These are phyloP conservation scores for Prosopis cineraria DNA, from an alignment of 306 rosid species.

Conservation along the genomic window DNA sequence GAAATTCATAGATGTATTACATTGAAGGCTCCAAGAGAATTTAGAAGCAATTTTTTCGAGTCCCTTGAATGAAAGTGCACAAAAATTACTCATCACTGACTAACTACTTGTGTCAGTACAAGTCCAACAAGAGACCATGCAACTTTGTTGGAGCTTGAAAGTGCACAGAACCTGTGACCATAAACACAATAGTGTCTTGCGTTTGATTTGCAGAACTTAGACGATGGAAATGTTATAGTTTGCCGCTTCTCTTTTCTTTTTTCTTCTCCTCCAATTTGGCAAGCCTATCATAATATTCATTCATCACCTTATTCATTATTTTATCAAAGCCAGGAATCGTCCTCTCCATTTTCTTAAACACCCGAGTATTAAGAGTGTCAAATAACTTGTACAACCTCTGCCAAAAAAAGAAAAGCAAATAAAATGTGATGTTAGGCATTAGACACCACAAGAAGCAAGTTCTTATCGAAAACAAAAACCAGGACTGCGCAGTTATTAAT, in stretches of 20 bases:
- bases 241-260: slow-evolving; percentile 34
- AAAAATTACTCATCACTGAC: background rate
- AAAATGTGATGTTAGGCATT: slow-evolving; percentile 16
- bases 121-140: background rate
- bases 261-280: slow-evolving; percentile 36
- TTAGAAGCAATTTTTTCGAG: background rate
- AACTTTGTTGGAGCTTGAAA: background rate
- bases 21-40: background rate
- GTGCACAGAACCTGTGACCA: background rate
- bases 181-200: slow-evolving; percentile 3
- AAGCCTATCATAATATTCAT: slow-evolving; percentile 31
- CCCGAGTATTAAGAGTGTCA: slow-evolving; percentile 23
- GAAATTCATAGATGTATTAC: background rate
- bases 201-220: slow-evolving; percentile 25
- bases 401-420: slow-evolving; percentile 31
- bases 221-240: slow-evolving; percentile 15
- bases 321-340: slow-evolving; percentile 61
- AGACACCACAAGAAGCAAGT: slow-evolving; percentile 24
- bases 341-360: slow-evolving; percentile 25
- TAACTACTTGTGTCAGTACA: background rate
- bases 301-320: slow-evolving; percentile 39
- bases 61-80: background rate
- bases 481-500: background rate
- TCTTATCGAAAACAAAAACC: background rate
- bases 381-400: slow-evolving; percentile 51